Evolutionary conservation across 345 rosid genomes (phyloP).

Genomic region (Acer yangbiense): DNA sequence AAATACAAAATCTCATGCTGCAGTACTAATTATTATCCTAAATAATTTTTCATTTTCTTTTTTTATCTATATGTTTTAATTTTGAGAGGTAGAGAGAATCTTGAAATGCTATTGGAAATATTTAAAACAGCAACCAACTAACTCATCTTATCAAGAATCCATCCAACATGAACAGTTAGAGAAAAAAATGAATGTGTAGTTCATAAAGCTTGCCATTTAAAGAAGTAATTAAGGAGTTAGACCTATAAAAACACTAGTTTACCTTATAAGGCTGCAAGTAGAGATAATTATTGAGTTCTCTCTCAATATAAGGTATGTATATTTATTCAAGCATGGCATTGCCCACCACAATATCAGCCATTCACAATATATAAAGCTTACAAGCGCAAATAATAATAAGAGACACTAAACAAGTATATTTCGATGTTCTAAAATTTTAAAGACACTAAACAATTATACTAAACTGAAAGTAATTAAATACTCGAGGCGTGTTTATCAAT

Average conservation of each 20-base stretch:
- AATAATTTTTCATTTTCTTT: too few species aligned
- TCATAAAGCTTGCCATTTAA: slow-evolving; percentile 21
- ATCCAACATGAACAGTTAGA: not conserved
- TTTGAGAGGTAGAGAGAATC: not conserved
- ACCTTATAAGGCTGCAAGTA: slow-evolving; percentile 21
- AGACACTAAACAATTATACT: too few species aligned
- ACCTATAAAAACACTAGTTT: slow-evolving; percentile 20
- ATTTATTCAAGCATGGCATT: too few species aligned
- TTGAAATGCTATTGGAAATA: not conserved
- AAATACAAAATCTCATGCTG: not conserved
- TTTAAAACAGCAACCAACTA: not conserved
- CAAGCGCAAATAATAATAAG: too few species aligned
- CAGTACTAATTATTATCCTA: not conserved
- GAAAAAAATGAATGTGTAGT: not conserved
- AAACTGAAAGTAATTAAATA: too few species aligned
- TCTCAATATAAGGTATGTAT: not conserved
- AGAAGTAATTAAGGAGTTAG: slow-evolving; percentile 18
- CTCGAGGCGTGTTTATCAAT: too few species aligned
- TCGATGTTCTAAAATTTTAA: too few species aligned
- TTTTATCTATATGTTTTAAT: not conserved
- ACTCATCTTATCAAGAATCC: slow-evolving; percentile 4
- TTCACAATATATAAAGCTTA: too few species aligned
- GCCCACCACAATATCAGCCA: too few species aligned
- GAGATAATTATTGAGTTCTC: slow-evolving; percentile 6
- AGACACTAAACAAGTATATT: too few species aligned